Base-by-base conservation (phyloP, 768 basidiomycete species). In the Tephrocybe sp. region DNA sequence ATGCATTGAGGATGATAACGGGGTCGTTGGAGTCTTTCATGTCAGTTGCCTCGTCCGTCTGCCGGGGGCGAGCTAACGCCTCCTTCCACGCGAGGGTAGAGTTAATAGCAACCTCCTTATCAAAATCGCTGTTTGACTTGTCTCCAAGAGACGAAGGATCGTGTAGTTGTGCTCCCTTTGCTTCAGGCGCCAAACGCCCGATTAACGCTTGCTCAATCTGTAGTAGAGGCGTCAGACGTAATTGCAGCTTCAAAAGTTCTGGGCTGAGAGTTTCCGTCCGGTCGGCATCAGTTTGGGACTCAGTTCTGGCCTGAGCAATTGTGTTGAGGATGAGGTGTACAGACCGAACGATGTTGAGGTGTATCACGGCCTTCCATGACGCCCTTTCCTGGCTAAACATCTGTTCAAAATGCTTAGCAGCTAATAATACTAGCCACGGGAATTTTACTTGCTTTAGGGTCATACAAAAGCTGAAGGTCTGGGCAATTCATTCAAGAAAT, bases 291-390 rank as follows among this genome's bases (percentile, higher is more conserved):
- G 30, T 3, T 22, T 39, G 16, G 44, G 40, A 22, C 24, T 54
- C 36, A 10, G 59, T 54, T 42, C 68, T 64, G 11, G 64, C 64
- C 30, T 66, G 65, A 18, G 68, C 61, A 52, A 86, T 73, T 13
- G 77, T 74, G 44, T 84, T 78, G 45, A 84, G 72, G 57, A 87
- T 83, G 39, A 78, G 72, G 29, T 78, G 80, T 34, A 87, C 70
- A 15, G 84, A 86, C 29, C 80, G 82, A 31, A 86, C 83, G 37
- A 88, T 68, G 62, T 87, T 88, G 53, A 87, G 76, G 49, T 85
- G 84, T 43, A 88, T 80, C 52, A 88, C 78, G 36, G 77, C 71
- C 50, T 80, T 69, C 86, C 86, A 88, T 8, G 82, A 79, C 5
- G 77, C 73, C 21, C 82, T 74, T 63, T 88, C 83, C 21, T 70